Conservation (phyloP, 495 filamentous ascomycete genomes). For the Trichoderma asperelloides region DNA sequence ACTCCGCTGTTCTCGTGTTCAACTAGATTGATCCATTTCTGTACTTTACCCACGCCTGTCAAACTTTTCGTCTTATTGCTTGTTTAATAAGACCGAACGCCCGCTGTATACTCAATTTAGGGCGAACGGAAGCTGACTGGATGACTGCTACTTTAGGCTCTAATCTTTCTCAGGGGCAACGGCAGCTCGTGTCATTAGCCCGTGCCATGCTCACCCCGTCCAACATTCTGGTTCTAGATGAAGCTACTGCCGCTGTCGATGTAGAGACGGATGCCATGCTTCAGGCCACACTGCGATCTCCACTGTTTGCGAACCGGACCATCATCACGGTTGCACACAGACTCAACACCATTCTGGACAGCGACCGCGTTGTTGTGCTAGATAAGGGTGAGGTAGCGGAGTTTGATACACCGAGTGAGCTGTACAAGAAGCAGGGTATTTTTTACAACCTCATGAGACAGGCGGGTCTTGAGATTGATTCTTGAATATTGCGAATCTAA, state of each 20-base stretch:
- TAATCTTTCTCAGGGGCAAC: slow-evolving; percentile 82
- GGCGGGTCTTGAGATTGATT: slow-evolving; percentile 32
- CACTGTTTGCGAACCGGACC: slow-evolving; percentile 74
- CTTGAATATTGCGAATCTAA: neutral
- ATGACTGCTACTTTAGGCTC: slow-evolving; percentile 32
- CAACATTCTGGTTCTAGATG: slow-evolving; percentile 94
- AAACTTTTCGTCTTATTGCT: no score
- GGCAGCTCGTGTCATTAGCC: slow-evolving; percentile 87
- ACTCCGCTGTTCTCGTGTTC: no score
- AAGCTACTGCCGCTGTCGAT: slow-evolving; percentile 95
- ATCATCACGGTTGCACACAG: slow-evolving; percentile 98
- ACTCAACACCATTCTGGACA: slow-evolving; percentile 94
- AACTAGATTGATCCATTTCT: no score
- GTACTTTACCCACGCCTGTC: no score
- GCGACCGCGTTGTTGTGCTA: slow-evolving; percentile 82
- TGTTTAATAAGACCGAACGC: no score
- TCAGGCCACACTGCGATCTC: slow-evolving; percentile 52
- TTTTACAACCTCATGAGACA: slow-evolving; percentile 41
- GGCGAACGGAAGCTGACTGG: slow-evolving; percentile 17
- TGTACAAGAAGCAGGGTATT: slow-evolving; percentile 33
- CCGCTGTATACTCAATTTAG: no score
- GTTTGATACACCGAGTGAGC: slow-evolving; percentile 36
- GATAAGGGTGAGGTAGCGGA: slow-evolving; percentile 48
- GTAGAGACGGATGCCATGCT: slow-evolving; percentile 88
- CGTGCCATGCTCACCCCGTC: slow-evolving; percentile 89